Conservation (phyloP, 2,329 filamentous ascomycete species). For the Phaeoacremonium minimum region DNA sequence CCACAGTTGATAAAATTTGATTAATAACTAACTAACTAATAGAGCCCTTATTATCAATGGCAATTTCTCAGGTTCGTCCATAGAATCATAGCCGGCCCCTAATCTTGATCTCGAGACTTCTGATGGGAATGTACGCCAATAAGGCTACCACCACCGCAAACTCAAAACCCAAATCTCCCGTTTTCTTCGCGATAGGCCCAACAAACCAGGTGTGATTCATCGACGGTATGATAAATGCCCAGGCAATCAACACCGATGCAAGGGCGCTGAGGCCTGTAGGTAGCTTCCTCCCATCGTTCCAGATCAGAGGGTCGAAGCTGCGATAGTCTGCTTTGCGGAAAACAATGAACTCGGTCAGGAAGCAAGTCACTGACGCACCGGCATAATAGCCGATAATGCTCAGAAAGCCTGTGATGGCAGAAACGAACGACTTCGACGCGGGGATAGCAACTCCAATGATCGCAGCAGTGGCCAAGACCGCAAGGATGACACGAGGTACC, state of each 20-base stretch:
- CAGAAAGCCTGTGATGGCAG: slow-evolving; percentile 51
- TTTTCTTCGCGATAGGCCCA: slow-evolving; percentile 52
- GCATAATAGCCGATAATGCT: slow-evolving; percentile 55
- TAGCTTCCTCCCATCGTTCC: slow-evolving; percentile 38
- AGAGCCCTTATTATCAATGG: too few relatives aligned
- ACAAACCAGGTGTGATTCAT: slow-evolving; percentile 58
- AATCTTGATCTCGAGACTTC: slow-evolving; percentile 35
- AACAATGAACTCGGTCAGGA: slow-evolving; percentile 40
- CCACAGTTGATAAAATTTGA: too few relatives aligned
- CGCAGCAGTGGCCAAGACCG: slow-evolving; percentile 51
- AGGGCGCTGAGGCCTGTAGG: slow-evolving; percentile 42
- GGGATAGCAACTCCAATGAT: slow-evolving; percentile 56
- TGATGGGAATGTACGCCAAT: slow-evolving; percentile 40
- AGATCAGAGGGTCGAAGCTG: slow-evolving; percentile 39
- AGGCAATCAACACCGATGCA: slow-evolving; percentile 34
- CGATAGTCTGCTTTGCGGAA: slow-evolving; percentile 41
- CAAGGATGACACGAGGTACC: slow-evolving; percentile 50
- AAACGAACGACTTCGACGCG: slow-evolving; percentile 51
- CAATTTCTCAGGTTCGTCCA: too few relatives aligned
- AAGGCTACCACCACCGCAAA: slow-evolving; percentile 49
- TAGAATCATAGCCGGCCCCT: background rate
- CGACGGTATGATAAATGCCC: slow-evolving; percentile 49
- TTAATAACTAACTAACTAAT: too few relatives aligned
- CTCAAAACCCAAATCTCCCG: slow-evolving; percentile 64
- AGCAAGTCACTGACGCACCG: slow-evolving; percentile 45